These are phyloP conservation scores for Sporisorium reilianum DNA, from an alignment of 1,284 basidiomycete genomes.

Conservation along the genomic window DNA sequence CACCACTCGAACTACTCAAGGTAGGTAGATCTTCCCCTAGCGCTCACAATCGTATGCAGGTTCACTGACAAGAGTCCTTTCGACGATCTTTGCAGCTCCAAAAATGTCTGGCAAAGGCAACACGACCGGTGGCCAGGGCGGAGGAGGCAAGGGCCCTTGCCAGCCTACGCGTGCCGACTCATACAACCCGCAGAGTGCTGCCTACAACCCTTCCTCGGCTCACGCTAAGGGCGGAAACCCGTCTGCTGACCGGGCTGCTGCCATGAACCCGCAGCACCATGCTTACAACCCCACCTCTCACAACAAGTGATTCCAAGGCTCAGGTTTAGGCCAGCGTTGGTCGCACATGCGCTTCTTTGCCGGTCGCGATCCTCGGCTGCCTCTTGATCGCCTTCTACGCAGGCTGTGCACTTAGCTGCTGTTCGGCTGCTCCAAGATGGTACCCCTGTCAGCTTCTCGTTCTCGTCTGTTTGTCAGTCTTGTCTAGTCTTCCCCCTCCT, in stretches of 20 bases:
- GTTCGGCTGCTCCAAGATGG: neutral
- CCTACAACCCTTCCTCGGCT: constrained; percentile 6
- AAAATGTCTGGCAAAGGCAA: neutral
- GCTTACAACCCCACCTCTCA: constrained; percentile 2
- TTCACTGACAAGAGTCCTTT: neutral
- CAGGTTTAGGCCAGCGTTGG: neutral
- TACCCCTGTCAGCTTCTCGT: neutral
- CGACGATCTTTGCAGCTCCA: neutral
- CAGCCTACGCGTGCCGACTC: constrained; percentile 5
- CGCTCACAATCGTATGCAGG: neutral
- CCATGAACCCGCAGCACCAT: constrained; percentile 5
- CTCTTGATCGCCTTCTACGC: neutral
- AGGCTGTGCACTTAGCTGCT: neutral
- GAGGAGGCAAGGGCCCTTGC: constrained; percentile 1
- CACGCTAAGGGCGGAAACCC: neutral
- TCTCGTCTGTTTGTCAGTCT: neutral
- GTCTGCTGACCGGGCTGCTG: constrained; percentile 3
- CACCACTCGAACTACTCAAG: neutral
- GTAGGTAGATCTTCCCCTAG: neutral
- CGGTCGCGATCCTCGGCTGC: neutral
- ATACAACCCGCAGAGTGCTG: neutral
- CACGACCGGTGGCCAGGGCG: neutral
- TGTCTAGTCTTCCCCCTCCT: neutral
- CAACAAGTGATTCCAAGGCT: neutral
- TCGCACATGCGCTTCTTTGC: neutral